Evolutionary conservation across 179 eudicot genomes (phyloP).

Genomic region (Nepenthes alata): DNA sequence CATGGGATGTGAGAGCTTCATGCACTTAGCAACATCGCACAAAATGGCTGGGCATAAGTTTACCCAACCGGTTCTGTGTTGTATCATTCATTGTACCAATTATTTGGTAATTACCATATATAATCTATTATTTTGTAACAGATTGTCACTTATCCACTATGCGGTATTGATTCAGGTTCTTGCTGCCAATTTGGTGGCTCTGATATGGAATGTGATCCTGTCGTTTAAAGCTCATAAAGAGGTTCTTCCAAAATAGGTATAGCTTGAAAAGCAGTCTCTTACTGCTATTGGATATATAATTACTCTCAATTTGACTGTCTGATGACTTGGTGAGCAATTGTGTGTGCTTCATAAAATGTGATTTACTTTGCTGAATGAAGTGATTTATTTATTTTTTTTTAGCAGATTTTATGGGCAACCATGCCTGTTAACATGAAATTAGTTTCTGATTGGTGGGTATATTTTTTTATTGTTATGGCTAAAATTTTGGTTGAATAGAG

Average conservation of each 20-base stretch:
- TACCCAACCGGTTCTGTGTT: no score
- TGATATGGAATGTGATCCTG: conserved; percentile 56
- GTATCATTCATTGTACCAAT: neutral
- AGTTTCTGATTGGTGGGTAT: no score
- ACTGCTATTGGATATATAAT: neutral
- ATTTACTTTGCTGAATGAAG: neutral
- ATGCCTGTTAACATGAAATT: no score
- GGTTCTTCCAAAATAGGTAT: conserved; percentile 32
- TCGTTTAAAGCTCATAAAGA: conserved; percentile 62
- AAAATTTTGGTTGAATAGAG: no score
- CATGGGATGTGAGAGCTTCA: no score
- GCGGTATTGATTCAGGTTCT: conserved; percentile 35
- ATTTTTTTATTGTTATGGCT: no score
- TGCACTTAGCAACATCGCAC: no score
- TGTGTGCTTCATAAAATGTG: neutral
- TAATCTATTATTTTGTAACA: no score
- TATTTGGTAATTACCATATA: neutral
- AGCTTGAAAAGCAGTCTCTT: neutral
- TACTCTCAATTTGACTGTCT: no score
- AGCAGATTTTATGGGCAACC: neutral
- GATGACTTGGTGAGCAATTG: neutral
- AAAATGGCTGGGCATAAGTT: no score
- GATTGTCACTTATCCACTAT: neutral
- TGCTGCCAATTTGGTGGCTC: conserved; percentile 48
- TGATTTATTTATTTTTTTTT: neutral